A percentile compares a stretch with the other conserved stretches of the same genome.
These are phyloP conservation scores for Rubia yunnanensis DNA, from an alignment of 257 asterid species.

Conservation along the genomic window DNA sequence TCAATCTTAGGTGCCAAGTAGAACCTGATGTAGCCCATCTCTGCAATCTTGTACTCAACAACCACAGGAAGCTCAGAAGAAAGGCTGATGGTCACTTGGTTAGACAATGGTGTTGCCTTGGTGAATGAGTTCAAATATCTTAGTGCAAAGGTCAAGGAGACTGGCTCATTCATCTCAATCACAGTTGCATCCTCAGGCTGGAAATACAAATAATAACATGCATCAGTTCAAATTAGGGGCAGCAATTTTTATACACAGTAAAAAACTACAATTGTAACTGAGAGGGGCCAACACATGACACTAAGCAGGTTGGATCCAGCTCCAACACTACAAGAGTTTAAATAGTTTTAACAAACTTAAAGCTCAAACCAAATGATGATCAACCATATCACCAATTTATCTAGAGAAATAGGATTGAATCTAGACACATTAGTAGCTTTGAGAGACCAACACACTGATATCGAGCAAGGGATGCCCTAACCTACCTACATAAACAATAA, in stretches of 20 bases:
- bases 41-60: conserved; percentile 91
- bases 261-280: background rate
- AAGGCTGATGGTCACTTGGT: conserved; percentile 64
- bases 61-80: conserved; percentile 83
- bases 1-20: conserved; percentile 88
- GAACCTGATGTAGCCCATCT: conserved; percentile 81
- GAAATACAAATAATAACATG: background rate
- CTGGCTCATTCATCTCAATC: conserved; percentile 86
- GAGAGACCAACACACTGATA: background rate
- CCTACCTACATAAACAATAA: background rate
- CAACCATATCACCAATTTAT: too few relatives aligned
- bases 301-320: background rate
- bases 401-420: background rate
- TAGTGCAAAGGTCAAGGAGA: conserved; percentile 66
- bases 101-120: conserved; percentile 67
- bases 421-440: background rate
- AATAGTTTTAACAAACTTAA: too few relatives aligned
- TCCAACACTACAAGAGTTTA: background rate
- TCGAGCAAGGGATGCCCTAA: background rate
- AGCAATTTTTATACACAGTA: background rate
- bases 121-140: conserved; percentile 75
- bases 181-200: conserved; percentile 82
- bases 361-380: background rate
- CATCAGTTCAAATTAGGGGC: background rate
- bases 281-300: background rate